Conservation (phyloP, 2,329 filamentous ascomycete species). For the Curvularia sp. region DNA sequence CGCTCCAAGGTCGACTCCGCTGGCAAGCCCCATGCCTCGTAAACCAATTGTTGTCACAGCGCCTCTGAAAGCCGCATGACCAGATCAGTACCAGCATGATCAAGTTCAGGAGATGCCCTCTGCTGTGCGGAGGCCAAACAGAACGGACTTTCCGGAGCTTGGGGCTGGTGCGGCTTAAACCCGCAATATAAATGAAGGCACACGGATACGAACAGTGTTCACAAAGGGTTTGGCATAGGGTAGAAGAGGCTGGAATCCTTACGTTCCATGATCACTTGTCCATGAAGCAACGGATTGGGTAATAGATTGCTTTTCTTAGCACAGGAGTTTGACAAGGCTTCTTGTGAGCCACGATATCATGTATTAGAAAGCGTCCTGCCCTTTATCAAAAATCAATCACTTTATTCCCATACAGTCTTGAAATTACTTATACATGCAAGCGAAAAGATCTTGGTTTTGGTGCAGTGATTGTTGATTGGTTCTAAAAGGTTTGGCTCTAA, state of each 20-base stretch:
- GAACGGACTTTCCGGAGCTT: conserved; percentile 20
- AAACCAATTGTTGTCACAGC: conserved; percentile 26
- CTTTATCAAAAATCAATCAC: conserved; percentile 13
- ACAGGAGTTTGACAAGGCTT: conserved; percentile 21
- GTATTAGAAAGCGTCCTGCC: conserved; percentile 12
- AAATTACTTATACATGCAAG: background rate
- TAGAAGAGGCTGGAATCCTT: conserved; percentile 36
- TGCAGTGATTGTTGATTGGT: background rate
- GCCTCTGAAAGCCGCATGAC: conserved; percentile 41
- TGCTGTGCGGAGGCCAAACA: conserved; percentile 18
- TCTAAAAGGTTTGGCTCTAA: too few species aligned
- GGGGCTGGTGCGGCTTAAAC: conserved; percentile 44
- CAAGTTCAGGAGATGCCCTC: conserved; percentile 15
- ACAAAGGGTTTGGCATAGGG: conserved; percentile 28
- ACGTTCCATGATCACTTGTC: conserved; percentile 34
- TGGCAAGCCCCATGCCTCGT: conserved; percentile 49
- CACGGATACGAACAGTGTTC: conserved; percentile 29
- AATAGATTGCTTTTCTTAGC: conserved; percentile 24
- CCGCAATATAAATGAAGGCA: conserved; percentile 31
- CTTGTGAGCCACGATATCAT: conserved; percentile 18
- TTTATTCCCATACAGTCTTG: background rate
- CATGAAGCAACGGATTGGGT: conserved; percentile 28
- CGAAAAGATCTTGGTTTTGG: too few species aligned
- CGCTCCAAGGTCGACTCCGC: conserved; percentile 84
- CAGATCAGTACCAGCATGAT: conserved; percentile 23